Conservation (phyloP, 1,284 basidiomycete genomes). For the Malassezia nana region DNA sequence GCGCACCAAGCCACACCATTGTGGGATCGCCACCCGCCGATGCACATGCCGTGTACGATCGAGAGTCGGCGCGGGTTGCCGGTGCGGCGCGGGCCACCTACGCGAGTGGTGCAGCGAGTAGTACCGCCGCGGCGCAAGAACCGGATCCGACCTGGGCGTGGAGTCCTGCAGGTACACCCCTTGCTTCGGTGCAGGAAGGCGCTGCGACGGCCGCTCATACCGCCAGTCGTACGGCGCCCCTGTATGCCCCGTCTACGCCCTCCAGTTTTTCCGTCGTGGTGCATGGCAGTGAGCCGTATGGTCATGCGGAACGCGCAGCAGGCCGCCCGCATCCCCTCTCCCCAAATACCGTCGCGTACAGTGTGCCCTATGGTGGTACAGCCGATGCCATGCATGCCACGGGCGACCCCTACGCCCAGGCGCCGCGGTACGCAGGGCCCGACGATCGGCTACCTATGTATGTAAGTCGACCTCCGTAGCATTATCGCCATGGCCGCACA, state of each 20-base stretch:
- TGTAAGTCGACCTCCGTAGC: conserved; percentile 5
- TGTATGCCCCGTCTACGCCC: background rate
- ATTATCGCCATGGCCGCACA: conserved; percentile 1
- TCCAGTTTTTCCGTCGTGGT: conserved; percentile 12
- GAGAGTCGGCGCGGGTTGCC: background rate
- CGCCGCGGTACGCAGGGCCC: background rate
- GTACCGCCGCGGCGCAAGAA: background rate
- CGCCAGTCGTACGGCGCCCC: background rate
- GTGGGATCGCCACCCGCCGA: background rate
- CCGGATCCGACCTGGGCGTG: conserved; percentile 2
- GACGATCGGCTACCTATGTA: conserved; percentile 11
- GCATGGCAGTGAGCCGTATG: conserved; percentile 9
- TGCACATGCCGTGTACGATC: conserved; percentile 2
- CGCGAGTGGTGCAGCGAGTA: background rate
- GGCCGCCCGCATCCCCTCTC: background rate
- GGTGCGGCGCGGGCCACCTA: background rate
- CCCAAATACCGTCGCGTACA: background rate
- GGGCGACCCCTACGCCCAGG: conserved; percentile 2
- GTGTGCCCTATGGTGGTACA: background rate
- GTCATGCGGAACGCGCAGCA: background rate
- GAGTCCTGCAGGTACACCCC: background rate
- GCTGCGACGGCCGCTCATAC: background rate
- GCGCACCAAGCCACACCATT: background rate
- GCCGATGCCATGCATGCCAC: background rate
- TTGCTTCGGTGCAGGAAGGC: background rate